Percentiles rank a stretch among this genome's conserved stretches.
Conservation (phyloP, 1,284 basidiomycete species). For the Uromyces viciae-fabae region DNA sequence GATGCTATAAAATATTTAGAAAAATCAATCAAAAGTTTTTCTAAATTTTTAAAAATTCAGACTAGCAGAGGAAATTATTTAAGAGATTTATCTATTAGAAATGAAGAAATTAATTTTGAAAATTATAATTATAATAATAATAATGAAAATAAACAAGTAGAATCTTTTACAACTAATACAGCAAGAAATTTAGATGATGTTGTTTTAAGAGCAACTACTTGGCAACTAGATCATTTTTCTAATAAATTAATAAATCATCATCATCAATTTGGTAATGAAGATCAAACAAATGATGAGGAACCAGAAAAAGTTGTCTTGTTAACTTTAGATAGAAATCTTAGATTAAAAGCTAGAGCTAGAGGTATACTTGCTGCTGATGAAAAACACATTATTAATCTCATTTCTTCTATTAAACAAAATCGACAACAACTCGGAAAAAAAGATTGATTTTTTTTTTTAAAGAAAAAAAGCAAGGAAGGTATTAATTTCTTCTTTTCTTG, state of each 20-base stretch:
- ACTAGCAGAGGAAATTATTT: slow-evolving; percentile 94
- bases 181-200: slow-evolving; percentile 89
- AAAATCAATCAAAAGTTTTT: slow-evolving; percentile 69
- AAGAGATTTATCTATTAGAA: slow-evolving; percentile 72
- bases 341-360: slow-evolving; percentile 48
- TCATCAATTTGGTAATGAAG: background rate
- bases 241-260: slow-evolving; percentile 64
- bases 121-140: background rate
- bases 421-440: background rate
- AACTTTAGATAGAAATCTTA: slow-evolving; percentile 78
- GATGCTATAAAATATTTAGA: slow-evolving; percentile 71
- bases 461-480: no score
- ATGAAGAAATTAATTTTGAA: slow-evolving; percentile 74
- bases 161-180: slow-evolving; percentile 37
- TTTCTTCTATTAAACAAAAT: background rate
- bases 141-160: background rate
- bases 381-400: slow-evolving; percentile 32
- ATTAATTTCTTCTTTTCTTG: no score
- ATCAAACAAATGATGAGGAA: background rate
- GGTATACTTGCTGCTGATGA: slow-evolving; percentile 39
- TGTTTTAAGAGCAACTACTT: slow-evolving; percentile 81
- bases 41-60: slow-evolving; percentile 80
- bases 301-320: slow-evolving; percentile 80
- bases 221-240: slow-evolving; percentile 88
- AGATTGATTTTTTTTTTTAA: no score